Evolutionary conservation across 2,329 filamentous ascomycete genomes (phyloP), one percentile per base, ranked within the genome.

Genomic region (Trichoderma koningii): DNA sequence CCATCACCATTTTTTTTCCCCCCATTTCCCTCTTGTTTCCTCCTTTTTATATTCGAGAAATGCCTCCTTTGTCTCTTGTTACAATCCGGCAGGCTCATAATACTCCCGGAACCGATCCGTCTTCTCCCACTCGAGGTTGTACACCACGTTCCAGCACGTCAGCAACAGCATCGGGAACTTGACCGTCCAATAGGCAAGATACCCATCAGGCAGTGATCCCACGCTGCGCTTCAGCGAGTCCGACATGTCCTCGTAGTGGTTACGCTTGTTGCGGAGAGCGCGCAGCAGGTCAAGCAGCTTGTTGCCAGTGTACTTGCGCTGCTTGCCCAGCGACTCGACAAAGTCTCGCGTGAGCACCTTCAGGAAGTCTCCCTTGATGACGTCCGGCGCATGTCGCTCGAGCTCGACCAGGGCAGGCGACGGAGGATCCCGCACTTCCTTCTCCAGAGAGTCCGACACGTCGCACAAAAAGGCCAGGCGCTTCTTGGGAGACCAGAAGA

Each of bases 171-270:
- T 87, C 3, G 93, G 92, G 73, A 97, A 97, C 65, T 86, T 83
- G 7, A 85, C 81, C 0, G 90, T 90, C 91, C 93, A 97, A 73
- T 96, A 97, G 12, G 82, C 82, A 51, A 97, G 79, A 73, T 97
- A 97, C 0, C 91, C 92, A 15, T 92, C 88, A 0, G 92, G 90
- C 66, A 94, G 74, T 9, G 87, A 79, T 0, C 92, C 93, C 0
- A 97, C 91, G 34, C 77, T 75, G 67, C 80, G 80, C 71, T 85
- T 94, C 68, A 97, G 84, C 55, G 87, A 80, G 15, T 93, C 90
- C 7, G 91, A 85, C 91, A 99, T 94, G 75, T 99, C 95, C 73
- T 97, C 93, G 75, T 97, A 99, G 74, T 99, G 95, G 69, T 98
- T 97, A 72, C 91, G 91, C 85, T 99, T 99, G 78, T 99, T 99